These are phyloP conservation scores for Ganoderma lucidum DNA, from an alignment of 1,284 basidiomycete species.

Conservation along the genomic window DNA sequence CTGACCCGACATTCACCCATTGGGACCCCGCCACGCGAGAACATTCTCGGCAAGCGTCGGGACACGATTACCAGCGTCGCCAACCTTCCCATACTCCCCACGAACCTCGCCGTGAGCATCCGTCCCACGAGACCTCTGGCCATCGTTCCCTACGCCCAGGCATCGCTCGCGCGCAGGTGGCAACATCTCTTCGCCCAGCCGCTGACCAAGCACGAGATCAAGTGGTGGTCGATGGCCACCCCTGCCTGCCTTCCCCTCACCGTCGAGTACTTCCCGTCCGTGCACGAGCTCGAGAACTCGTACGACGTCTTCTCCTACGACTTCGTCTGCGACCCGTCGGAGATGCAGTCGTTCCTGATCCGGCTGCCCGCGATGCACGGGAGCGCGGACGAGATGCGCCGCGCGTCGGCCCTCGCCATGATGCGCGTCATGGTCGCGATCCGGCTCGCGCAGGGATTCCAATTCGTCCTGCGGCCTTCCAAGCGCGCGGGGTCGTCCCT, in stretches of 20 bases:
- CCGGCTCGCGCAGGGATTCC: constrained; percentile 94
- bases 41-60: constrained; percentile 63
- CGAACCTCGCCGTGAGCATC: constrained; percentile 55
- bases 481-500: constrained; percentile 20
- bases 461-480: constrained; percentile 77
- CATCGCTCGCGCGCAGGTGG: constrained; percentile 84
- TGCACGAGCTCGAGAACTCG: constrained; percentile 76
- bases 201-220: constrained; percentile 86
- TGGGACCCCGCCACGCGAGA: constrained; percentile 73
- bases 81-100: constrained; percentile 54
- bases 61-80: constrained; percentile 50
- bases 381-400: constrained; percentile 62
- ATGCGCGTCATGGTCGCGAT: constrained; percentile 96
- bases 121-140: constrained; percentile 73
- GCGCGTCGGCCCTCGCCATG: constrained; percentile 82
- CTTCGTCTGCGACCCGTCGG: constrained; percentile 78
- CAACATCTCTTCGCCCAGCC: constrained; percentile 87
- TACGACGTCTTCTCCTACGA: constrained; percentile 88
- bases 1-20: constrained; percentile 66
- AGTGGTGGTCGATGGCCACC: constrained; percentile 90
- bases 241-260: constrained; percentile 92
- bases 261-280: constrained; percentile 87
- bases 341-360: constrained; percentile 85
- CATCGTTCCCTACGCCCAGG: constrained; percentile 65
- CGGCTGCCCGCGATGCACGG: constrained; percentile 61